Conservation (phyloP, 441 rosid genomes). For the Raphanus hybrid region DNA sequence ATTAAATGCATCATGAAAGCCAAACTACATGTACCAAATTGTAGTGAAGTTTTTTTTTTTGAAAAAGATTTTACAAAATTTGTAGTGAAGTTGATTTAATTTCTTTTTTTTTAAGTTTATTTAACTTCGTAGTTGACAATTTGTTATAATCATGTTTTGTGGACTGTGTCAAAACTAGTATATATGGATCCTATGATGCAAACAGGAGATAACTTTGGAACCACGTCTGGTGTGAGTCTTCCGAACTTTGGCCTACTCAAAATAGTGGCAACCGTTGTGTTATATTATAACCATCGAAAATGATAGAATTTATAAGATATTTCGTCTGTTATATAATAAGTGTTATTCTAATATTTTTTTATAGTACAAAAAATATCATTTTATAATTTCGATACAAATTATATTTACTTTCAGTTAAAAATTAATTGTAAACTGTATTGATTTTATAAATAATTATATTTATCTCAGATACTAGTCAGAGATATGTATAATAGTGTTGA, state of each 20-base stretch:
- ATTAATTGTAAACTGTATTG: no score
- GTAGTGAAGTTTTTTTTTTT: background rate
- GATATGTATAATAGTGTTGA: no score
- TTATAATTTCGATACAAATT: no score
- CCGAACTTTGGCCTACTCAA: constrained; percentile 14
- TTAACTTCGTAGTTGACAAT: background rate
- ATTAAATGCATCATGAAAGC: background rate
- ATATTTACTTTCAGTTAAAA: no score
- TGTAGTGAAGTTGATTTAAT: background rate
- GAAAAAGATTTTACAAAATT: no score
- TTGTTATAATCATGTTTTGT: constrained; percentile 7
- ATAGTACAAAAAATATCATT: no score
- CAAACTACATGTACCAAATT: background rate
- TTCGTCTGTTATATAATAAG: no score
- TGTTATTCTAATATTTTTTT: no score
- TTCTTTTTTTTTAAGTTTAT: background rate
- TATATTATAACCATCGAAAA: background rate
- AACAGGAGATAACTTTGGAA: background rate
- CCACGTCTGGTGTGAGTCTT: constrained; percentile 3
- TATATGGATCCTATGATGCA: background rate
- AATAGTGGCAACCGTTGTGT: background rate
- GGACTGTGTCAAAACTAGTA: constrained; percentile 4
- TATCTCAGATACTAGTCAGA: no score
- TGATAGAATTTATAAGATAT: background rate
- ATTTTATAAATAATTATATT: no score